A percentile compares a stretch with the other conserved stretches of the same genome.
Evolutionary conservation across 305 asterid species (phyloP).

Genomic region (Fraxinus velutina): DNA sequence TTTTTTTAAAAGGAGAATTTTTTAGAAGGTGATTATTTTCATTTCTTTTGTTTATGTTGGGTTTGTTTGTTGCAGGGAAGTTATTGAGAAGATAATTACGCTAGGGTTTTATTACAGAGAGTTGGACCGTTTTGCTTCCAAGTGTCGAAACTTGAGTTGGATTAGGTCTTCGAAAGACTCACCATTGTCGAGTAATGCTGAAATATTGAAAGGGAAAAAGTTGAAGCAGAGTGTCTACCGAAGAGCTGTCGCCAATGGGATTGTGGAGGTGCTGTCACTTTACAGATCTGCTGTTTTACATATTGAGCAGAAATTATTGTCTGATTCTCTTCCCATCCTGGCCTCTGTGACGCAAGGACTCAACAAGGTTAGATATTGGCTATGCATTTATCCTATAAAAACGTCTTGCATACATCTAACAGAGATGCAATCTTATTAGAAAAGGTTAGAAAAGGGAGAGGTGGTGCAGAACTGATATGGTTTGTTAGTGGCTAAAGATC

Average conservation of each 20-base stretch:
- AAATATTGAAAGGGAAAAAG: slow-evolving; percentile 44
- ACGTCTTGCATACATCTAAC: neutral
- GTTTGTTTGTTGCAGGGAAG: slow-evolving; percentile 60
- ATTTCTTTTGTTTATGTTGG: neutral
- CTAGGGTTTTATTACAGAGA: slow-evolving; percentile 91
- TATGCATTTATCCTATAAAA: neutral
- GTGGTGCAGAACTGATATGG: neutral
- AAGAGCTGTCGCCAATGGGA: slow-evolving; percentile 91
- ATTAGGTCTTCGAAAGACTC: slow-evolving; percentile 61
- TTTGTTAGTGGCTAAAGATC: neutral
- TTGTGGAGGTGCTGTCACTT: slow-evolving; percentile 84
- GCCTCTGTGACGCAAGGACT: slow-evolving; percentile 92
- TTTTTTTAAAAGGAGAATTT: neutral
- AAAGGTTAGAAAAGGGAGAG: neutral
- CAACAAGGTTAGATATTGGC: slow-evolving; percentile 55
- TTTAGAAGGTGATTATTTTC: neutral
- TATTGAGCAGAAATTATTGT: slow-evolving; percentile 84
- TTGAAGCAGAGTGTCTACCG: slow-evolving; percentile 69
- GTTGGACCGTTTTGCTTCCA: slow-evolving; percentile 82
- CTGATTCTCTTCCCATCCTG: slow-evolving; percentile 82
- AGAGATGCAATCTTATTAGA: neutral
- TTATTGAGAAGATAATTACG: slow-evolving; percentile 72
- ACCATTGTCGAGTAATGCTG: slow-evolving; percentile 50
- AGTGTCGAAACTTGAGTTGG: slow-evolving; percentile 87
- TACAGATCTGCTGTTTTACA: slow-evolving; percentile 90